phyloP scores from a whole-genome alignment of 768 basidiomycete genomes.

The Mycena filopes region DNA sequence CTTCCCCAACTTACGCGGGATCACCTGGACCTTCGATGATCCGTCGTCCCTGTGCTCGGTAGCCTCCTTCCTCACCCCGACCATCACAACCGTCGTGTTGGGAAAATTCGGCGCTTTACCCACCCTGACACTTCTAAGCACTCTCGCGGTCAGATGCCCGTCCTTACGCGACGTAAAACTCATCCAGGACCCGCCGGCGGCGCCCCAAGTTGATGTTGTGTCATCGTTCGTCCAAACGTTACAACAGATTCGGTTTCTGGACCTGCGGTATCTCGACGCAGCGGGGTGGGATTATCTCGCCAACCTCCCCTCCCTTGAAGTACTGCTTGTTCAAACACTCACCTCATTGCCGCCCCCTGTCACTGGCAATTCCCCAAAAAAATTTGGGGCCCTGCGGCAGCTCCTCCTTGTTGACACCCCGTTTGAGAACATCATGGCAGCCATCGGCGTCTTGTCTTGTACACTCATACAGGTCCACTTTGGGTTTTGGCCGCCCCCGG shows the following conservation, averaged over 20 bases:
- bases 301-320: not conserved
- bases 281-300: not conserved
- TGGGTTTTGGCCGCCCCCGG: not conserved
- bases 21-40: not conserved
- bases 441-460: not conserved
- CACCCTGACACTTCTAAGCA: not conserved
- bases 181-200: not conserved
- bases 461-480: not conserved
- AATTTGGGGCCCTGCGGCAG: not conserved
- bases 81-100: not conserved
- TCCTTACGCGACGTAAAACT: not conserved
- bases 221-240: not conserved
- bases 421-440: not conserved
- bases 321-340: not conserved
- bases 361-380: not conserved
- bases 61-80: not conserved
- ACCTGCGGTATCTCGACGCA: not conserved
- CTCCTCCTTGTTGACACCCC: not conserved
- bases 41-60: not conserved
- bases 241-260: not conserved
- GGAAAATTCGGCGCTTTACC: not conserved
- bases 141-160: not conserved
- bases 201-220: not conserved
- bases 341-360: not conserved
- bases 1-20: not conserved